phyloP scores from a whole-genome alignment of 208 protist species.

The Trichomonas vaginalis region DNA sequence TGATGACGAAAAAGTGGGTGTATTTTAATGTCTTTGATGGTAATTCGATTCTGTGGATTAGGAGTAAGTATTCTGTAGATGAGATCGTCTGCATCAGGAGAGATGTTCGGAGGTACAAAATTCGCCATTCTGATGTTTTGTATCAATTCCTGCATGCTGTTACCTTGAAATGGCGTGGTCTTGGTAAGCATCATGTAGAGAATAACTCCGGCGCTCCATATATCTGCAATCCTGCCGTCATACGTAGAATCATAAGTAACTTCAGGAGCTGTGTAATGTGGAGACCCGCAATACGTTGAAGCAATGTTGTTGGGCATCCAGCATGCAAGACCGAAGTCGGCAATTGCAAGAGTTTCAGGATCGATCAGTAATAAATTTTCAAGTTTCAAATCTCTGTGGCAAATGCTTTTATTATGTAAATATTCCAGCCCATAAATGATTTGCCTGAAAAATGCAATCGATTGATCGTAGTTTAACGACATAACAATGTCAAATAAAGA shows the following conservation, averaged over 20 bases:
- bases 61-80: constrained; percentile 59
- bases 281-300: constrained; percentile 61
- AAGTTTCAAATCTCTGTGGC: constrained; percentile 52
- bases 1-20: constrained; percentile 42
- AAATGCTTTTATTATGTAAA: constrained; percentile 60
- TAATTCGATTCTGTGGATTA: constrained; percentile 56
- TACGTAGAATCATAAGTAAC: constrained; percentile 58
- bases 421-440: constrained; percentile 85
- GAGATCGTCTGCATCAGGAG: constrained; percentile 29
- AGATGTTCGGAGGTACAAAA: background rate
- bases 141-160: background rate
- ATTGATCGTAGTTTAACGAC: constrained; percentile 49
- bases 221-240: constrained; percentile 41
- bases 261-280: constrained; percentile 68
- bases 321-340: constrained; percentile 67
- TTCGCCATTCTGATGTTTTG: background rate
- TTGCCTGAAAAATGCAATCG: constrained; percentile 81
- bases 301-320: constrained; percentile 59
- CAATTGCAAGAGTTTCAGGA: constrained; percentile 60
- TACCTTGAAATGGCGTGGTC: background rate
- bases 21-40: constrained; percentile 52
- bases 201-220: constrained; percentile 56
- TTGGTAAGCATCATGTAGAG: constrained; percentile 63
- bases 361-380: constrained; percentile 59
- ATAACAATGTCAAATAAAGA: constrained; percentile 98